phyloP scores from a whole-genome alignment of 2,329 filamentous ascomycete species.

The Botrytis fabae region DNA sequence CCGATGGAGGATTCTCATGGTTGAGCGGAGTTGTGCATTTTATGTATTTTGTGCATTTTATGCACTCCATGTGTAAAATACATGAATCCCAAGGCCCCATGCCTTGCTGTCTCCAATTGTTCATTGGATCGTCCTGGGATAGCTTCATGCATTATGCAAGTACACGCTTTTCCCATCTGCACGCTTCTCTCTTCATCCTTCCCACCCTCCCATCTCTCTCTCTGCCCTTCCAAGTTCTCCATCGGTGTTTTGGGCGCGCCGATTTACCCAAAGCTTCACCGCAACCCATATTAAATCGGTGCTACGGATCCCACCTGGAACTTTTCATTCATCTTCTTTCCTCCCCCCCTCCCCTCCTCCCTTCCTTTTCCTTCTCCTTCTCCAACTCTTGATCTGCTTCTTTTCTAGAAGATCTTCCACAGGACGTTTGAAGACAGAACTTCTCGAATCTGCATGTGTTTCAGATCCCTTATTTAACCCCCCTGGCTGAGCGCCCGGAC shows the following conservation, averaged over 20 bases:
- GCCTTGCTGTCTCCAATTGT: constrained; percentile 9
- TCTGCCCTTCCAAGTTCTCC: not conserved
- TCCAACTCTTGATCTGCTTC: not conserved
- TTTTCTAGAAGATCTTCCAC: not conserved
- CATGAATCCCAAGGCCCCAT: not conserved
- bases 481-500: constrained; percentile 23
- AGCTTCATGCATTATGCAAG: constrained; percentile 11
- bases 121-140: not conserved
- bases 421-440: not conserved
- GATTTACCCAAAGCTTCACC: not conserved
- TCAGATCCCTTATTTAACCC: constrained; percentile 14
- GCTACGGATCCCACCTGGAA: not conserved
- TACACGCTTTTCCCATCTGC: not conserved
- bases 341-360: not conserved
- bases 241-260: not conserved
- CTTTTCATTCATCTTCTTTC: not conserved
- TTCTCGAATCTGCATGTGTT: constrained; percentile 24
- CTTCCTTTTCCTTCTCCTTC: not conserved
- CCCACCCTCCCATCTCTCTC: not conserved
- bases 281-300: constrained; percentile 15
- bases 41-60: not conserved
- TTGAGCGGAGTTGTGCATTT: not conserved
- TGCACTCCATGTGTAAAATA: not conserved
- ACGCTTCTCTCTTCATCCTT: not conserved
- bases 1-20: not conserved